A percentile compares a stretch with the other conserved stretches of the same genome.
phyloP scores from a whole-genome alignment of 352 stramenopile genomes.

The Phytopythium vexans region DNA sequence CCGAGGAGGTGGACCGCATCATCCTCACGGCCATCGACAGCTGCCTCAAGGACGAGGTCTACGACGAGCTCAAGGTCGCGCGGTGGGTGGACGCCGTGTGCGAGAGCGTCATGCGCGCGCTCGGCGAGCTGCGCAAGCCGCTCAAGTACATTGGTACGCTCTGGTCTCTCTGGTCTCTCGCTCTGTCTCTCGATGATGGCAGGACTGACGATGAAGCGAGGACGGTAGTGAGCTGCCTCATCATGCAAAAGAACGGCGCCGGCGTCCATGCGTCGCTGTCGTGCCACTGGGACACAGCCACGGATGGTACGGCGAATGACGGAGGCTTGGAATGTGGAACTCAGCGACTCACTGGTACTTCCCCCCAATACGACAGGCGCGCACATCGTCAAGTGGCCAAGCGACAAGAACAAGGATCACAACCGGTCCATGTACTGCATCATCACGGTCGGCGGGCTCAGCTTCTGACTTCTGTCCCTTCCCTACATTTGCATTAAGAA shows the following conservation, averaged over 20 bases:
- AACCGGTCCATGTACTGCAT: slow-evolving; percentile 90
- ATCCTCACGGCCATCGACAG: slow-evolving; percentile 76
- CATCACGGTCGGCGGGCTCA: slow-evolving; percentile 82
- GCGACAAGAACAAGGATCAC: slow-evolving; percentile 88
- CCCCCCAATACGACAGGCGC: slow-evolving; percentile 37
- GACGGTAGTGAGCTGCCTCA: slow-evolving; percentile 85
- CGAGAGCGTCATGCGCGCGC: slow-evolving; percentile 82
- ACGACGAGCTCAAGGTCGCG: slow-evolving; percentile 82
- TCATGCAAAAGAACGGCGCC: slow-evolving; percentile 94
- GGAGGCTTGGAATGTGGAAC: not conserved
- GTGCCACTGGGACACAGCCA: slow-evolving; percentile 90
- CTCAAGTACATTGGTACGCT: slow-evolving; percentile 89
- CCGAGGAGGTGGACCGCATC: slow-evolving; percentile 89
- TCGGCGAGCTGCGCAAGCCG: slow-evolving; percentile 87
- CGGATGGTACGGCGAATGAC: slow-evolving; percentile 54
- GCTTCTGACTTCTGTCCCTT: no score
- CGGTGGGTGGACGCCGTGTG: slow-evolving; percentile 92
- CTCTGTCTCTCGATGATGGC: not conserved
- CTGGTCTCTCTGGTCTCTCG: no score
- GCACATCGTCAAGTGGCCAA: slow-evolving; percentile 86
- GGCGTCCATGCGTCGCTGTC: slow-evolving; percentile 87
- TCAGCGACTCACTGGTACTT: no score
- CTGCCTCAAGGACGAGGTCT: slow-evolving; percentile 85
- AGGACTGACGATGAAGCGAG: not conserved
- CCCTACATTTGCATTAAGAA: not conserved